Conservation (phyloP, 148 eudicot species). For the Bassia scoparia region DNA sequence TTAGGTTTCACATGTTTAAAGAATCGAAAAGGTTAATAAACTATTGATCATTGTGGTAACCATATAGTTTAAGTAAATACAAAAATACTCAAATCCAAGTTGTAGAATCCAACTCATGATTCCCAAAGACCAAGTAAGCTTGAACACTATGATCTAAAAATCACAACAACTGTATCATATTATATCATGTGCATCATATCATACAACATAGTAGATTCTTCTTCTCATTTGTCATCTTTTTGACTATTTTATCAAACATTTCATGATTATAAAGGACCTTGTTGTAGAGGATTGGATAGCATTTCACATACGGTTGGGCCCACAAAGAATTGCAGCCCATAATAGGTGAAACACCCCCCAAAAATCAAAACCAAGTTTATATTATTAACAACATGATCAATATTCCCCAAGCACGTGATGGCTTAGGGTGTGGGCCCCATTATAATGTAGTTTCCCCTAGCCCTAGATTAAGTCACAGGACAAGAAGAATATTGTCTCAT, state of each 20-base stretch:
- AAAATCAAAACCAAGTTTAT: not conserved
- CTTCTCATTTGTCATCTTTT: conserved; percentile 18
- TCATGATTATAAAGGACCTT: not conserved
- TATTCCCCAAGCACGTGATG: conserved; percentile 50
- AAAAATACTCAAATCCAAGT: conserved; percentile 16
- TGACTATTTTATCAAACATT: conserved; percentile 14
- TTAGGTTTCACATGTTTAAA: not conserved
- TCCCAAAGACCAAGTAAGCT: conserved; percentile 11
- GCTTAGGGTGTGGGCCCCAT: conserved; percentile 30
- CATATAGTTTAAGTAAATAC: not conserved
- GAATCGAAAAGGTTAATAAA: not conserved
- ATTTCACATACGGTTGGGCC: conserved; percentile 32
- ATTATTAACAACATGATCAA: conserved; percentile 12
- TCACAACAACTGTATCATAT: conserved; percentile 23
- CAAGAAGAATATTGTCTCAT: conserved; percentile 25
- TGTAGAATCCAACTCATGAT: conserved; percentile 6
- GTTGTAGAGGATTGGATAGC: conserved; percentile 25
- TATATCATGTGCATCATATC: conserved; percentile 35
- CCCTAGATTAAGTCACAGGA: conserved; percentile 11
- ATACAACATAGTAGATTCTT: conserved; percentile 18
- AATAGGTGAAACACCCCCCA: not conserved
- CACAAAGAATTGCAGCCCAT: conserved; percentile 25
- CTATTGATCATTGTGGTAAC: too few species aligned
- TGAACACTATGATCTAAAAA: not conserved
- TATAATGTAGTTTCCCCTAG: conserved; percentile 11